Evolutionary conservation across 2,329 filamentous ascomycete species (phyloP), one percentile per base, ranked within the genome.

Genomic region (Penicillium sp.): DNA sequence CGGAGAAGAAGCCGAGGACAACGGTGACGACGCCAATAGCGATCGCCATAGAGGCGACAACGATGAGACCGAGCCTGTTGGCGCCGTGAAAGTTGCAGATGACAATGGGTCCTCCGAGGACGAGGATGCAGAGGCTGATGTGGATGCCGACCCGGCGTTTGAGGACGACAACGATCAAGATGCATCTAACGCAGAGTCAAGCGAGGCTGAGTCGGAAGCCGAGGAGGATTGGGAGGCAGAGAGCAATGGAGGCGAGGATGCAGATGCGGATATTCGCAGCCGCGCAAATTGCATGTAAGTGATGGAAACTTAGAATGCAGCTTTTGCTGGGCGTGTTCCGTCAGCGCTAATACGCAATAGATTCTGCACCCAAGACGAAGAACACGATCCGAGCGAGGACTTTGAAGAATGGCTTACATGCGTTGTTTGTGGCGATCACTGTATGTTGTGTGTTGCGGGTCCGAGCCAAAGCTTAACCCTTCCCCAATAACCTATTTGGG

Each of bases 311-410:
- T 32, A 12, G 23, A 33, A 4, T 10, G 8, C 24, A 37, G 15
- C 7, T 27, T 13, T 29, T 12, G 25, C 27, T 29, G 3, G 15
- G n/a, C 18, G 27, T 38, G 27, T 9, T 12, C 4, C 3, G 27
- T 8, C 32, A 18, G 50, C 60, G 52, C 66, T 75, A 53, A 71
- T 51, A 50, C n/a, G 44, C 48, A 45, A 55, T 72, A 87, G 89
- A 57, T 95, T 92, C 63, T 96, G 91, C 72, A 83, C 84, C 49
- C 80, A 89, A 66, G 84, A 88, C 57, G 89, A 95, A 71, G 87
- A 93, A 47, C 79, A 92, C 55, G 89, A 92, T 60, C 88, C 88
- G 1, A 84, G 81, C 56, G 87, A 88, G 57, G 88, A 91, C 56
- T 93, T 86, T 62, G 89, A 93, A 68, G 78, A 85, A 50, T 89